Percentiles rank a stretch among this genome's conserved stretches.
phyloP scores from a whole-genome alignment of 2,329 filamentous ascomycete genomes.

The Diaporthe vexans region DNA sequence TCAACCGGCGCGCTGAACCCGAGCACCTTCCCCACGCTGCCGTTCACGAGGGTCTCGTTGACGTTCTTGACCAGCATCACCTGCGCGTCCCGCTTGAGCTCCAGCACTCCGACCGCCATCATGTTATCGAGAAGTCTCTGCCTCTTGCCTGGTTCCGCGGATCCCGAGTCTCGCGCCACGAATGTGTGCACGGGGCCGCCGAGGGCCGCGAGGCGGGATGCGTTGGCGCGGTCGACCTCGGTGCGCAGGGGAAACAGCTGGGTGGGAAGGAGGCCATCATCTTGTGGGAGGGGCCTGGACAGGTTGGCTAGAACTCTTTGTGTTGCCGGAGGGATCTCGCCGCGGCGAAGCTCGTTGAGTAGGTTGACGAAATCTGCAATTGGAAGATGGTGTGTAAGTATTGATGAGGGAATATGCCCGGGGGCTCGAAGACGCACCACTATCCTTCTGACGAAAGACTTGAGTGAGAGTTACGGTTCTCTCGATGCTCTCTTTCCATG shows the following conservation, averaged over 20 bases:
- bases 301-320: constrained; percentile 73
- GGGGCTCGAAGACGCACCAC: background rate
- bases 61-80: constrained; percentile 88
- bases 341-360: constrained; percentile 83
- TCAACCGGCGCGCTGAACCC: constrained; percentile 60
- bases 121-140: constrained; percentile 76
- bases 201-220: constrained; percentile 71
- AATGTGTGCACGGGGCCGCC: constrained; percentile 71
- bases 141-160: constrained; percentile 65
- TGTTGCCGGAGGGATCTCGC: constrained; percentile 71
- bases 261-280: constrained; percentile 75
- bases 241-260: constrained; percentile 79
- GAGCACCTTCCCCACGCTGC: constrained; percentile 79
- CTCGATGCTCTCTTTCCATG: constrained; percentile 80
- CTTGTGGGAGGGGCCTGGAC: constrained; percentile 68
- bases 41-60: constrained; percentile 81
- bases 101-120: constrained; percentile 76
- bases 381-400: background rate
- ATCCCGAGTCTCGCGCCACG: constrained; percentile 72
- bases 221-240: constrained; percentile 81
- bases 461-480: constrained; percentile 81
- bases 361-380: constrained; percentile 75
- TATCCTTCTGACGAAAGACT: constrained; percentile 81
- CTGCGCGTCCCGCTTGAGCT: constrained; percentile 80
- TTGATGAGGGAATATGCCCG: too few species aligned